Base-by-base conservation (phyloP, 495 filamentous ascomycete genomes). In the Choiromyces venosus region DNA sequence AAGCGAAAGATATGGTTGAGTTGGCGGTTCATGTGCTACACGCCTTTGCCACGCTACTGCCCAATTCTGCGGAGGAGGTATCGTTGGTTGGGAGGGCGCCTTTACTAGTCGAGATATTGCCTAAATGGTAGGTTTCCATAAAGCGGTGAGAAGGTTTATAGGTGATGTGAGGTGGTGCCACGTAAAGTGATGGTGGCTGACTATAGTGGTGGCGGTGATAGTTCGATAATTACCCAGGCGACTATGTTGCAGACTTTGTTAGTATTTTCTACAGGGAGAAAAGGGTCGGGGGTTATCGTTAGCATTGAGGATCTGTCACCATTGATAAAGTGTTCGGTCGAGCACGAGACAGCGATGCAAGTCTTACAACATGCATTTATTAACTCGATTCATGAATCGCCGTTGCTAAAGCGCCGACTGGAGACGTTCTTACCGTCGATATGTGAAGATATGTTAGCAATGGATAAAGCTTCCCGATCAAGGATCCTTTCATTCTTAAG, bases 11-110 rank as follows among this genome's bases (percentile, higher is more conserved):
- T 70, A 89, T 91, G 88, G 82, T 89, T 4, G 87, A 87, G 72
- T 78, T 91, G 19, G 88, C 87, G 2, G 86, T 90, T 9, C 83
- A 85, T 36, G 84, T 91, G 9, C 77, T 90, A 8, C 86, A 89
- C 73, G 87, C 87, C 0, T 91, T 91, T 66, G 79, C 85, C 16
- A 81, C 83, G 5, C 76, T 90, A 37, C 76, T 91, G 7, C 85
- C 87, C 0, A 82, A 84, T 6, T 79, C 81, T 1, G 80, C 82
- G 29, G 82, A 79, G 37, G 82, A 88, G 67, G 71, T 74, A 33
- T 85, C 81, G 64, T 73, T 90, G 64, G 76, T 85, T 18, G 83
- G 78, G 37, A 83, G 88, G 73, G 86, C 86, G 81, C 84, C 84
- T 14, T 82, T 81, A 61, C 74, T 91, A 4, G 83, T 87, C 14